phyloP scores from a whole-genome alignment of 306 rosid genomes.

The Citrullus colocynthis region DNA sequence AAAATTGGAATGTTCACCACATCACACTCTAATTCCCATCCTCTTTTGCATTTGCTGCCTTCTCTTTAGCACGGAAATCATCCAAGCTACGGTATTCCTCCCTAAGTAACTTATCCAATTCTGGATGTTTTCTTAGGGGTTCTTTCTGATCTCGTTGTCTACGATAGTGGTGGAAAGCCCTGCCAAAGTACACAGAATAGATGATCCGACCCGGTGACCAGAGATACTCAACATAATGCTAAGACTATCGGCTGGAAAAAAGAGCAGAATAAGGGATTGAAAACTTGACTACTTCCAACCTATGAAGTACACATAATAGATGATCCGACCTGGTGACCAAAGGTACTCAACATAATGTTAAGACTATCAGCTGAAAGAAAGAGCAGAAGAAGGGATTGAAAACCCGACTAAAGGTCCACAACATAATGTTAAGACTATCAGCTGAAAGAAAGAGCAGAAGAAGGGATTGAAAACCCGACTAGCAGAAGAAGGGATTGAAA shows the following conservation, averaged over 20 bases:
- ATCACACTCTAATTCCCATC: slow-evolving; percentile 15
- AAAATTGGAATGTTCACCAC: slow-evolving; percentile 31
- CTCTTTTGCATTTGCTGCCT: slow-evolving; percentile 25
- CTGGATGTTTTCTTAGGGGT: slow-evolving; percentile 48
- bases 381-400: too few relatives aligned
- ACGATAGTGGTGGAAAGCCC: slow-evolving; percentile 95
- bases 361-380: too few relatives aligned
- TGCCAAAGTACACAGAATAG: slow-evolving; percentile 24
- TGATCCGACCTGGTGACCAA: neutral
- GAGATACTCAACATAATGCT: neutral
- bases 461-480: too few relatives aligned
- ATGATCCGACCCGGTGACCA: neutral
- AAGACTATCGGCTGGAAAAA: too few relatives aligned
- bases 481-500: neutral
- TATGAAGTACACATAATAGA: neutral
- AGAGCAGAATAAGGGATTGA: too few relatives aligned
- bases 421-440: neutral
- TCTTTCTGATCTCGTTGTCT: slow-evolving; percentile 36
- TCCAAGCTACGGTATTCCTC: slow-evolving; percentile 75
- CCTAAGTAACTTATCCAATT: slow-evolving; percentile 57
- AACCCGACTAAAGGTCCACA: too few relatives aligned
- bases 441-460: neutral
- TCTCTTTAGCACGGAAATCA: slow-evolving; percentile 76
- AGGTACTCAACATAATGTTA: neutral
- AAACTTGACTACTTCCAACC: too few relatives aligned